Evolutionary conservation across 345 rosid species (phyloP).

Genomic region (Eucalyptus dawsonii): DNA sequence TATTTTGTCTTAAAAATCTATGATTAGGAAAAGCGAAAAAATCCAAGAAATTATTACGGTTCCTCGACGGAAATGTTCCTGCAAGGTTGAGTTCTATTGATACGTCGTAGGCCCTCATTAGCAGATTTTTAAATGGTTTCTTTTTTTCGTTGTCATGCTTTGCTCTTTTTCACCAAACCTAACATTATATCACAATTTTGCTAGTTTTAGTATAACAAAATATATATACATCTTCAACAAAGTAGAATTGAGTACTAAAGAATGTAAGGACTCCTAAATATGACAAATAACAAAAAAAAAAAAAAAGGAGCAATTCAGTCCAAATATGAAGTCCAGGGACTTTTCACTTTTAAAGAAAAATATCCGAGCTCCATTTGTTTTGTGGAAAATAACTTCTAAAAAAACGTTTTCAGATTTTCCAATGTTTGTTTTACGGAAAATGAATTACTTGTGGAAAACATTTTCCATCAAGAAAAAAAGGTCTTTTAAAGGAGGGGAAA

Average conservation of each 20-base stretch:
- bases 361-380: fast-evolving
- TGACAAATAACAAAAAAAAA: not conserved
- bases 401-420: fast-evolving
- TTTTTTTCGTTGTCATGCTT: not conserved
- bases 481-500: too few species aligned
- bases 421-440: too few species aligned
- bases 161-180: not conserved
- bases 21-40: not conserved
- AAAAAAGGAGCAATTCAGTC: not conserved
- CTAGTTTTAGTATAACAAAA: not conserved
- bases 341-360: too few species aligned
- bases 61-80: not conserved
- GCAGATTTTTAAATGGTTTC: not conserved
- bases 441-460: too few species aligned
- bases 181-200: not conserved
- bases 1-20: not conserved
- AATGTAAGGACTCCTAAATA: not conserved
- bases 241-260: not conserved
- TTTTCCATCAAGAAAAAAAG: too few species aligned
- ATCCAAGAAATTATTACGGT: not conserved
- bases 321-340: not conserved
- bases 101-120: not conserved
- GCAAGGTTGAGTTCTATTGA: not conserved
- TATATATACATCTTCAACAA: not conserved
- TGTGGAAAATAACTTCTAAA: too few species aligned